Base-by-base conservation (phyloP, 345 rosid genomes). In the Cardamine occulta region DNA sequence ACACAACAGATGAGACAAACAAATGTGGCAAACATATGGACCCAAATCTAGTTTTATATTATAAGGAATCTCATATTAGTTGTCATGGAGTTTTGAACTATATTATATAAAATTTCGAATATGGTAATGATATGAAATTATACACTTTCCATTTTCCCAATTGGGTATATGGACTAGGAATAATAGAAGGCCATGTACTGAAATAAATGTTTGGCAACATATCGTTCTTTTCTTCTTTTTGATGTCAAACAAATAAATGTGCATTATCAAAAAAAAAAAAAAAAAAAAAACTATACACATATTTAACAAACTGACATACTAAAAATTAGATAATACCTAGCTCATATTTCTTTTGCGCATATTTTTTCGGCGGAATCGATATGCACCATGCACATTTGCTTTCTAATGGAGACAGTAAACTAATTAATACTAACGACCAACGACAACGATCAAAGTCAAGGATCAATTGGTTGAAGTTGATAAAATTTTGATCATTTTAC, bases 81-180 rank as follows among this genome's bases (percentile, higher is more conserved):
- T 66, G 49, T 57, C 51, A 51, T 66, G 73, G 73, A 40, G 37
- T 61, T 70, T 48, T 63, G 61, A 71, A 77, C 73, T 51, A 78
- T 39, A 40, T 48, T 48, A 35, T 58, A 39, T 31, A 59, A 29
- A 18, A 57, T 47, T 42, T 76, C 37, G 56, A 70, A 67, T 31
- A 44, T 67, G 58, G 55, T 63, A 54, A 66, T 75, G 18, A 55
- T 70, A 57, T 55, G 60, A 32, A 79, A 49, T 39, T 48, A 26
- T 66, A 79, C 51, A 78, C 48, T 70, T 57, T 68, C 76, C 87
- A 78, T 83, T 81, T 87, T 82, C 92, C 94, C 10, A 81, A 87
- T 80, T 74, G 74, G 80, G 92, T 58, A 88, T 64, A 87, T 83
- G 86, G 79, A 91, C 92, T 83, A 84, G 68, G 89, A 80, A 82